Evolutionary conservation across 1,284 basidiomycete genomes (phyloP).

Genomic region (Ceratobasidium sp.): DNA sequence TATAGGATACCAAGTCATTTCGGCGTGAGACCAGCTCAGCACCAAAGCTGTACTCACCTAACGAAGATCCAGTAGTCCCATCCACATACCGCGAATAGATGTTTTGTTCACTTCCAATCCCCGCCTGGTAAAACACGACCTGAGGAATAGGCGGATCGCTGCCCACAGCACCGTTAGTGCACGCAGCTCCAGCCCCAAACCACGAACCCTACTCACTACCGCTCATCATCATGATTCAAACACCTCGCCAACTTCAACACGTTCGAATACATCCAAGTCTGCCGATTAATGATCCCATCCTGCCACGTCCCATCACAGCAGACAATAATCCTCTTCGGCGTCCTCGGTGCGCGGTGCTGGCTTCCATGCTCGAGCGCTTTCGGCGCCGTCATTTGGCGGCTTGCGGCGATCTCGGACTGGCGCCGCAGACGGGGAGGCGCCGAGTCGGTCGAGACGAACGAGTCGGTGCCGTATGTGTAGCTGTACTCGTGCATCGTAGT

Average conservation of each 20-base stretch:
- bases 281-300: conserved; percentile 29
- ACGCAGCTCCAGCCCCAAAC: background rate
- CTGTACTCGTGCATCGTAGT: background rate
- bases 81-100: conserved; percentile 35
- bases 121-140: conserved; percentile 42
- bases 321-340: conserved; percentile 41
- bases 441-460: conserved; percentile 41
- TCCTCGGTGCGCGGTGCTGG: conserved; percentile 18
- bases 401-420: conserved; percentile 30
- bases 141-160: conserved; percentile 44
- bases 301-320: conserved; percentile 45
- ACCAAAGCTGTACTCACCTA: conserved; percentile 16
- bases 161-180: background rate
- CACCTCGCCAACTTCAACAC: conserved; percentile 61
- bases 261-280: conserved; percentile 45
- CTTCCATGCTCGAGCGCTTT: conserved; percentile 44
- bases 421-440: conserved; percentile 34
- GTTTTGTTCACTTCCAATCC: conserved; percentile 42
- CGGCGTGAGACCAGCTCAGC: background rate
- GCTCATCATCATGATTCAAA: conserved; percentile 69
- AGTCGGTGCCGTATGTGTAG: conserved; percentile 28
- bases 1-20: background rate
- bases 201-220: conserved; percentile 58
- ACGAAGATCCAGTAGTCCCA: conserved; percentile 24
- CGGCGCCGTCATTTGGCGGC: conserved; percentile 39